A percentile compares a stretch with the other conserved stretches of the same genome.
Evolutionary conservation across 2,329 filamentous ascomycete species (phyloP).

Genomic region (Colletotrichum chrysophilum): DNA sequence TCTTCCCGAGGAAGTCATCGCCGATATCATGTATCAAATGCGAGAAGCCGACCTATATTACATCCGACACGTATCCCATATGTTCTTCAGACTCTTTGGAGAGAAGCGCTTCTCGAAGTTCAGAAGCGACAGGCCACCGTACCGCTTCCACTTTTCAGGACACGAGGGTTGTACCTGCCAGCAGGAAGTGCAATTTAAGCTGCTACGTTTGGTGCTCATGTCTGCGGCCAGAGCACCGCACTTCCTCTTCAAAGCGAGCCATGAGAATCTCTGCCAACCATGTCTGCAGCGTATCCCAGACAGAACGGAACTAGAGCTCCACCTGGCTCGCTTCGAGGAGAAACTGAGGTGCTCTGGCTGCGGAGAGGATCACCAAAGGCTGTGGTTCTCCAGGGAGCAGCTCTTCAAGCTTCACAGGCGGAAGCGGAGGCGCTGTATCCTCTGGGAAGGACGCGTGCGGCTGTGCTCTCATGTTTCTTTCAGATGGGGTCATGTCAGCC

Average conservation of each 20-base stretch:
- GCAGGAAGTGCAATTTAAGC: background rate
- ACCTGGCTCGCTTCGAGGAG: background rate
- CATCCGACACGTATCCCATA: background rate
- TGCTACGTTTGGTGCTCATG: accelerated
- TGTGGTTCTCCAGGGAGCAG: background rate
- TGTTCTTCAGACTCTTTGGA: background rate
- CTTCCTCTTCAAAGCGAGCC: background rate
- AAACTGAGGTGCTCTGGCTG: background rate
- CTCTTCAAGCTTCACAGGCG: background rate
- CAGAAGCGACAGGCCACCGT: background rate
- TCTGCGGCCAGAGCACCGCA: background rate
- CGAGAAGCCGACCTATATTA: background rate
- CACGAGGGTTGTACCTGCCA: background rate
- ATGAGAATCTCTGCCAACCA: background rate
- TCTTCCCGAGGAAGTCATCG: background rate
- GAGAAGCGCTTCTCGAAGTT: background rate
- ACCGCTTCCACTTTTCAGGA: background rate
- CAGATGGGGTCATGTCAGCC: background rate
- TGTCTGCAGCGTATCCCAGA: background rate
- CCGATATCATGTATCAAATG: background rate
- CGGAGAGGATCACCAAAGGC: background rate
- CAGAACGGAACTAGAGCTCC: background rate
- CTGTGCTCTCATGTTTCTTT: background rate
- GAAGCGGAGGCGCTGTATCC: background rate
- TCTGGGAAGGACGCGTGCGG: background rate